Evolutionary conservation across 2,329 filamentous ascomycete genomes (phyloP), one percentile per base, ranked within the genome.

Genomic region (Thielaviopsis punctulata): DNA sequence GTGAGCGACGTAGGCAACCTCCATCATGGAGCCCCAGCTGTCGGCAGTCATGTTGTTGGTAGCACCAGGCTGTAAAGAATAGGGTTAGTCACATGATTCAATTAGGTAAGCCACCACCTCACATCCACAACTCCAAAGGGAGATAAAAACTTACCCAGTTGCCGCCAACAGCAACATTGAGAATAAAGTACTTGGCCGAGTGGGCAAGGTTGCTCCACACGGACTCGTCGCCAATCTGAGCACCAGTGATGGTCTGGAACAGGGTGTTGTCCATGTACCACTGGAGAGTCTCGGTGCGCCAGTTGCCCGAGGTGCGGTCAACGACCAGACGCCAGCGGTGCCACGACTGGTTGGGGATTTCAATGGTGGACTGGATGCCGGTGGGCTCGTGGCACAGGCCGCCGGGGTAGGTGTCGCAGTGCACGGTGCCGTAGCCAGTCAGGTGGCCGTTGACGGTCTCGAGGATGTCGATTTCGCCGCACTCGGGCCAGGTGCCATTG

Each of bases 401-500:
- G 18, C 71, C 73, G 4, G 62, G 61, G 4, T 60, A 55, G 19
- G 56, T 55, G 22, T 72, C 71, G 62, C 75, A 79, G 64, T 79
- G 76, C 2, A 71, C 63, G 8, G 72, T 75, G 24, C 71, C 74
- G 51, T 71, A 68, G 10, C 63, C 73, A 1, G 63, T 66, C 3
- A 62, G 61, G 41, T 64, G 51, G 9, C 75, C 75, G 62, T 77
- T 74, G 58, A 76, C 62, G 53, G 69, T 70, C 66, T 79, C 75
- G 60, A 79, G 66, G 58, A 78, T 71, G 60, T 79, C 76, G 48
- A 79, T 64, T 66, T 79, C 76, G 55, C 75, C 76, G 54, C 71
- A 73, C 8, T 55, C 51, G 0, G 76, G 76, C 76, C 76, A 79
- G 13, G 58, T 33, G 1, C 65, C 68, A 8, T 72, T 73, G 45